These are phyloP conservation scores for Pyrenophora seminiperda DNA, from an alignment of 2,329 filamentous ascomycete species.

Conservation along the genomic window DNA sequence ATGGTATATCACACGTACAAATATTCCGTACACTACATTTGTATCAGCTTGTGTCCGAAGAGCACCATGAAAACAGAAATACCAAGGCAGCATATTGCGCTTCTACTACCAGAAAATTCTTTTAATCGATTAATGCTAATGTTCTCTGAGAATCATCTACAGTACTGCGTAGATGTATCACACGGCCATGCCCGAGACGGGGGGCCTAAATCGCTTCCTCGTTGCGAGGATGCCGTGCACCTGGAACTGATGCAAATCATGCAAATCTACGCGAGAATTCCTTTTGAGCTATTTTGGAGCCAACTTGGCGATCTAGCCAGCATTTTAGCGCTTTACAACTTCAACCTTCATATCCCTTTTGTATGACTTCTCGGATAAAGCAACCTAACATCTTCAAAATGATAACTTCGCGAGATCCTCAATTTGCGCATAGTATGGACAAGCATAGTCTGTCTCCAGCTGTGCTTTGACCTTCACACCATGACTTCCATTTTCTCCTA, in stretches of 20 bases:
- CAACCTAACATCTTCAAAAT: background rate
- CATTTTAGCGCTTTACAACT: background rate
- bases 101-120: too few species aligned
- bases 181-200: too few species aligned
- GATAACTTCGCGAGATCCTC: constrained; percentile 12
- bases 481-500: constrained; percentile 11
- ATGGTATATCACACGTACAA: too few species aligned
- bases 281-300: background rate
- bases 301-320: background rate
- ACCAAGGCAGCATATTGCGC: too few species aligned
- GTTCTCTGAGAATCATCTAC: too few species aligned
- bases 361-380: too few species aligned
- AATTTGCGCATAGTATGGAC: constrained; percentile 9
- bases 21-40: background rate
- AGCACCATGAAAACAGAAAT: too few species aligned
- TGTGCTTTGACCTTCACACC: constrained; percentile 10
- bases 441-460: constrained; percentile 15
- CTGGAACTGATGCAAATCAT: background rate
- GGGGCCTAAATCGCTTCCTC: too few species aligned
- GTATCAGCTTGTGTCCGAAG: too few species aligned
- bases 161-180: too few species aligned
- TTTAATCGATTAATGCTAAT: too few species aligned
- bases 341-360: background rate
- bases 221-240: background rate
- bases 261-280: background rate